These are phyloP conservation scores for Globisporangium cylindrosporum DNA, from an alignment of 352 stramenopile genomes.

Conservation along the genomic window DNA sequence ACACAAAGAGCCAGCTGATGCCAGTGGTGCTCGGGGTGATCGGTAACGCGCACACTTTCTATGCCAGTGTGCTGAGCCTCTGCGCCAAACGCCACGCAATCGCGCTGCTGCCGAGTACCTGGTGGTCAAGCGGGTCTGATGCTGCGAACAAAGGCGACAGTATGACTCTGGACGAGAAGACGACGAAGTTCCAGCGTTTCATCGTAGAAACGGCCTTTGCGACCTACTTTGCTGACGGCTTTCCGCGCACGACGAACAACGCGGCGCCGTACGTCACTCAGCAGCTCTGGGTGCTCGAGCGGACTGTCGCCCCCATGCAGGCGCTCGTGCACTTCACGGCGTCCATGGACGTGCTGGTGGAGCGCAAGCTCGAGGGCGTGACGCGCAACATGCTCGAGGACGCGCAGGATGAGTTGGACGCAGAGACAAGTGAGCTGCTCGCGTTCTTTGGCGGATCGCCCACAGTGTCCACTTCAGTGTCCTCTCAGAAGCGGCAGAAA, in stretches of 20 bases:
- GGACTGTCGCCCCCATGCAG: constrained; percentile 20
- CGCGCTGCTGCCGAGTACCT: neutral
- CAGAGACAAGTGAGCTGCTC: constrained; percentile 26
- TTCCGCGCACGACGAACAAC: constrained; percentile 19
- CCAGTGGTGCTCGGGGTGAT: constrained; percentile 33
- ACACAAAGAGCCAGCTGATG: constrained; percentile 17
- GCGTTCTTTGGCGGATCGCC: constrained; percentile 17
- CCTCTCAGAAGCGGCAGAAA: neutral
- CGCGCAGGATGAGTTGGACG: constrained; percentile 41
- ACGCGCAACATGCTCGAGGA: constrained; percentile 36
- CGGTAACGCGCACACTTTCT: constrained; percentile 49
- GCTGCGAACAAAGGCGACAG: neutral
- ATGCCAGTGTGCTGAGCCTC: constrained; percentile 21
- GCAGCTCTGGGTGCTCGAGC: constrained; percentile 44
- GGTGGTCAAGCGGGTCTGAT: neutral
- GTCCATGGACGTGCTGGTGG: constrained; percentile 41
- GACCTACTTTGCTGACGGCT: constrained; percentile 41
- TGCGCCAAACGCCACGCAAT: constrained; percentile 12
- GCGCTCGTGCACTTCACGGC: constrained; percentile 37
- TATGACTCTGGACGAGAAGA: neutral
- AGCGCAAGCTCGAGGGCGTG: constrained; percentile 26
- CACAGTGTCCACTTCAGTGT: too few relatives aligned
- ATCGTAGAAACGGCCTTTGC: constrained; percentile 22
- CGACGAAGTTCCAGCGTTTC: constrained; percentile 19
- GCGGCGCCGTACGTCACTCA: constrained; percentile 40